Conservation (phyloP, 441 rosid genomes). For the Populus hybrid region DNA sequence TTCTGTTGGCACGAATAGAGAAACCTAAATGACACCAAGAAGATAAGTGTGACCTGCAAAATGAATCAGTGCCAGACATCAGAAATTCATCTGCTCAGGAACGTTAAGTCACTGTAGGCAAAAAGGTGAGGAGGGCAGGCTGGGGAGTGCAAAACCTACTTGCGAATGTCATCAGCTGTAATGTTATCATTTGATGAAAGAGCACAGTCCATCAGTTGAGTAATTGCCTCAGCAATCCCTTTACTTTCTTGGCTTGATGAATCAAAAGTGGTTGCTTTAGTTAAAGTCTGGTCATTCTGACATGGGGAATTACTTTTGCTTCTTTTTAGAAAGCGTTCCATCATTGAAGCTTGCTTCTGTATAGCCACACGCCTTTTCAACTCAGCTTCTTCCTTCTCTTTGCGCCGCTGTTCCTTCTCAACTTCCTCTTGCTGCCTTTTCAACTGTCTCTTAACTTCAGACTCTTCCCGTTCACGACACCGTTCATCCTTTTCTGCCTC, state of each 20-base stretch:
- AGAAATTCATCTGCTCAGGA: not conserved
- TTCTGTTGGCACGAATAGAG: slow-evolving; percentile 34
- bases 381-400: too few species aligned
- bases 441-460: too few species aligned
- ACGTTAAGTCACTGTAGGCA: not conserved
- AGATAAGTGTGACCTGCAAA: slow-evolving; percentile 58
- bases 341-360: too few species aligned
- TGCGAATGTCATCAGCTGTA: slow-evolving; percentile 46
- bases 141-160: slow-evolving; percentile 18
- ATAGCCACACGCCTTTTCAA: too few species aligned
- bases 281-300: slow-evolving; percentile 33
- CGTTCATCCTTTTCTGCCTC: too few species aligned
- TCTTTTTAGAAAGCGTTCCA: slow-evolving; percentile 21
- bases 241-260: slow-evolving; percentile 28
- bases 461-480: too few species aligned
- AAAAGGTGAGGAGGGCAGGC: not conserved
- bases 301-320: slow-evolving; percentile 34
- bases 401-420: too few species aligned
- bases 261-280: slow-evolving; percentile 10
- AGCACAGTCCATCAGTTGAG: slow-evolving; percentile 54
- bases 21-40: slow-evolving; percentile 69
- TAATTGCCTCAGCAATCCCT: slow-evolving; percentile 38
- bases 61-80: slow-evolving; percentile 15
- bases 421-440: too few species aligned
- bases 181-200: slow-evolving; percentile 47